Conservation (phyloP, 2,329 filamentous ascomycete genomes). For the Aspergillus bombycis region DNA sequence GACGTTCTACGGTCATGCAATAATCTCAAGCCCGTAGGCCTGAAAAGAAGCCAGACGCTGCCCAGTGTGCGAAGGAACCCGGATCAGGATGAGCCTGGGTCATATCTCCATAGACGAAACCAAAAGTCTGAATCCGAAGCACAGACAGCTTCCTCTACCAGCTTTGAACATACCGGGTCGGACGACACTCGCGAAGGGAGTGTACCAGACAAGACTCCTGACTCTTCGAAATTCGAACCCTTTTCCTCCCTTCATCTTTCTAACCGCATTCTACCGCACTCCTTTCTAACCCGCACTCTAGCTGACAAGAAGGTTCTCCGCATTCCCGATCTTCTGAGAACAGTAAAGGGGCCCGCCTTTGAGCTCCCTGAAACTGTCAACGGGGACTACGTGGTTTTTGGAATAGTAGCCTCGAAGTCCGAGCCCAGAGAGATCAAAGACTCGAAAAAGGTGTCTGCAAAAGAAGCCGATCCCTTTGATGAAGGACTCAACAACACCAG, state of each 20-base stretch:
- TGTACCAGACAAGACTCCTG: constrained; percentile 38
- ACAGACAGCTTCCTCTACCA: constrained; percentile 14
- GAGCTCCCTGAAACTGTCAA: constrained; percentile 77
- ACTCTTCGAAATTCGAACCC: constrained; percentile 73
- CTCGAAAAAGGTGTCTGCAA: constrained; percentile 38
- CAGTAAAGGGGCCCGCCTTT: constrained; percentile 81
- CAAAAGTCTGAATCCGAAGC: constrained; percentile 27
- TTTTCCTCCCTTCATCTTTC: constrained; percentile 85
- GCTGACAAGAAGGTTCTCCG: constrained; percentile 75
- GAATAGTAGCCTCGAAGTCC: constrained; percentile 85
- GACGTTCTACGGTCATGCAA: constrained; percentile 55
- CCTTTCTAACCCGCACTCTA: constrained; percentile 75
- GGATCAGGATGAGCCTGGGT: constrained; percentile 20
- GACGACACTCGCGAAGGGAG: constrained; percentile 22
- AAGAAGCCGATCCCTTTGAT: constrained; percentile 50
- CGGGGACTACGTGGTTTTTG: constrained; percentile 87
- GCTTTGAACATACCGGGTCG: constrained; percentile 19
- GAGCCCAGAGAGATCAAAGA: constrained; percentile 68
- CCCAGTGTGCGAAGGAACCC: constrained; percentile 28
- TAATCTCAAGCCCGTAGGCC: constrained; percentile 28
- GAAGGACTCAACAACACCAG: constrained; percentile 62
- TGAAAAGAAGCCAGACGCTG: constrained; percentile 42
- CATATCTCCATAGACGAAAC: constrained; percentile 27
- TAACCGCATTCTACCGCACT: constrained; percentile 80
- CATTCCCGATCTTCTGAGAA: constrained; percentile 78